Evolutionary conservation across 495 filamentous ascomycete species (phyloP), one percentile per base, ranked within the genome.

Genomic region (Aspergillus sparsus): DNA sequence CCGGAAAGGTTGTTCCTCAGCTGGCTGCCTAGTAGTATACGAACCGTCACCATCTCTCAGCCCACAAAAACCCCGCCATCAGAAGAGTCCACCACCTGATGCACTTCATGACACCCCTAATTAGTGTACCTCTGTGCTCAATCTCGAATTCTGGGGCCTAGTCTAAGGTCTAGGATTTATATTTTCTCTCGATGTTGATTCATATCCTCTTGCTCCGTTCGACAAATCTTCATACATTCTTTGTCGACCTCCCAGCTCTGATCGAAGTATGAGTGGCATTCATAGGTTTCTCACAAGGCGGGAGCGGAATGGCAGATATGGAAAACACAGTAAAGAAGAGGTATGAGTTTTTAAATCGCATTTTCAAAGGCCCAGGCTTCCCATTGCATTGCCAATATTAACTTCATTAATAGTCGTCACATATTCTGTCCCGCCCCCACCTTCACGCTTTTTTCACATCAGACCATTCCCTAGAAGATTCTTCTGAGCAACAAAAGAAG

Each of bases 211-310:
- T 15, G 27, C 27, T 53, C 39, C 6, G 6, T 49, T 50, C 32
- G 33, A 35, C 39, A 58, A 16, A 35, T 46, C 59, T 54, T 47
- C 44, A 33, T 53, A 47, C 55, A 32, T 44, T 45, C 49, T 49
- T 27, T 52, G 41, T 34, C 44, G 50, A 34, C 37, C 33, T 32
- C 27, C 12, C 53, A 7, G 41, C 45, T 11, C 55, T 50, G 21
- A 47, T 36, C 18, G 51, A 47, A 71, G 62, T 42, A 87, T 85
- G 82, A 83, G 80, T 70, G 84, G 83, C 8, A 81, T 89, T 61
- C 81, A 86, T 61, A 75, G 84, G 62, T 87, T 94, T 65, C 84
- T 92, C 52, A 91, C 87, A 53, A 83, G 87, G 62, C 83, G 89
- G 46, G 89, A 93, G 45, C 91, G 88, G 71, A 74, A 75, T 62